Evolutionary conservation across 2,329 filamentous ascomycete genomes (phyloP).

Genomic region (Colletotrichum orchidophilum): DNA sequence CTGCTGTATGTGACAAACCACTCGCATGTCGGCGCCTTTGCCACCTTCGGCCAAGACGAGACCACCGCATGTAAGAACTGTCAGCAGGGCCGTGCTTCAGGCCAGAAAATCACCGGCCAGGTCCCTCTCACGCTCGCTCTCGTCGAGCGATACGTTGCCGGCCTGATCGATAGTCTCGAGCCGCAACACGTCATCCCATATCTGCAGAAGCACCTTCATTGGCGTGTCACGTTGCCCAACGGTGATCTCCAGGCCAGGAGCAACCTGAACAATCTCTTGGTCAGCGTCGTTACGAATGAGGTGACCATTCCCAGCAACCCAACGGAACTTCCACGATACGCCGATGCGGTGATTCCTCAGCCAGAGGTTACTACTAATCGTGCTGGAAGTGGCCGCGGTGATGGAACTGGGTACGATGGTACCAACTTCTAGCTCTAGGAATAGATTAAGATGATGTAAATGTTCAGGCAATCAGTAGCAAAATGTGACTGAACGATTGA

Average conservation of each 20-base stretch:
- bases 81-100: constrained; percentile 31
- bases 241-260: constrained; percentile 31
- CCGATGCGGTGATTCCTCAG: constrained; percentile 4
- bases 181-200: constrained; percentile 40
- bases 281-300: constrained; percentile 22
- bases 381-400: constrained; percentile 9
- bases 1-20: constrained; percentile 51
- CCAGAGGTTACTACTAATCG: constrained; percentile 21
- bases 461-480: too few relatives aligned
- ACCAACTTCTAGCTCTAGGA: not conserved
- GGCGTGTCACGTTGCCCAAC: constrained; percentile 38
- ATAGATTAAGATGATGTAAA: not conserved
- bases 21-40: constrained; percentile 57
- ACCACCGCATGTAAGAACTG: constrained; percentile 39
- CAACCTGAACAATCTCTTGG: constrained; percentile 7
- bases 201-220: constrained; percentile 38
- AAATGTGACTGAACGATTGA: not conserved
- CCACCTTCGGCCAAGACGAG: constrained; percentile 49
- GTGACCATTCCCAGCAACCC: constrained; percentile 16
- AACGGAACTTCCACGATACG: constrained; percentile 7
- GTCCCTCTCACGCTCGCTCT: constrained; percentile 42
- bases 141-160: constrained; percentile 38
- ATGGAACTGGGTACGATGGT: constrained; percentile 19
- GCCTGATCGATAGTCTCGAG: constrained; percentile 35
- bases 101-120: constrained; percentile 38